These are phyloP conservation scores for Harringtonia aguacate DNA, from an alignment of 2,329 filamentous ascomycete species.

Conservation along the genomic window DNA sequence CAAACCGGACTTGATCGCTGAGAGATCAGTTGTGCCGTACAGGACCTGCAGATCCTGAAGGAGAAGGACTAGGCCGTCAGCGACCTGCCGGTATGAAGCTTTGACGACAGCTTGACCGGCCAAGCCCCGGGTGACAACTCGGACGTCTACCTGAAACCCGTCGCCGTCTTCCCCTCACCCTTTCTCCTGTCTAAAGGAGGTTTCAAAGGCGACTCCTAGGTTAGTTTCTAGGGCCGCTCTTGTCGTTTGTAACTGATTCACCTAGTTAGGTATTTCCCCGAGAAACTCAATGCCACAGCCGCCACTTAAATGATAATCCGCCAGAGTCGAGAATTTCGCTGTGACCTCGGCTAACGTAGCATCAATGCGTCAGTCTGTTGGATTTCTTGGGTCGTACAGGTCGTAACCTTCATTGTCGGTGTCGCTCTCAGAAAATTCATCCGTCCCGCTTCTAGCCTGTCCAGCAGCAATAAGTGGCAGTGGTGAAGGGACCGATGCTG, in stretches of 20 bases:
- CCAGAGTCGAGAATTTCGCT: too few species aligned
- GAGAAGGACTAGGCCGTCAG: conserved; percentile 21
- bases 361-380: conserved; percentile 2
- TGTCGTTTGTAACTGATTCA: too few species aligned
- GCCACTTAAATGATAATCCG: too few species aligned
- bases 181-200: conserved; percentile 56
- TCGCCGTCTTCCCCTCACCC: conserved; percentile 67
- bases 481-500: conserved; percentile 1
- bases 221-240: too few species aligned
- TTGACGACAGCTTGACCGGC: conserved; percentile 65
- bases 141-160: conserved; percentile 42
- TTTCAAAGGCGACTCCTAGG: too few species aligned
- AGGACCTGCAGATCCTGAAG: conserved; percentile 15
- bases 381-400: background rate
- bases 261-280: too few species aligned
- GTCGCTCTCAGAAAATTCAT: background rate
- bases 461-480: conserved; percentile 8
- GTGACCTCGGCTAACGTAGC: too few species aligned
- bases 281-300: too few species aligned
- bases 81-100: conserved; percentile 68
- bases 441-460: conserved; percentile 7
- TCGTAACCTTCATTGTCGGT: conserved; percentile 4
- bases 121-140: conserved; percentile 72
- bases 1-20: too few species aligned
- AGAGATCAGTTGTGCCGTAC: too few species aligned